phyloP scores from a whole-genome alignment of 305 asterid genomes.

The Andrographis paniculata region DNA sequence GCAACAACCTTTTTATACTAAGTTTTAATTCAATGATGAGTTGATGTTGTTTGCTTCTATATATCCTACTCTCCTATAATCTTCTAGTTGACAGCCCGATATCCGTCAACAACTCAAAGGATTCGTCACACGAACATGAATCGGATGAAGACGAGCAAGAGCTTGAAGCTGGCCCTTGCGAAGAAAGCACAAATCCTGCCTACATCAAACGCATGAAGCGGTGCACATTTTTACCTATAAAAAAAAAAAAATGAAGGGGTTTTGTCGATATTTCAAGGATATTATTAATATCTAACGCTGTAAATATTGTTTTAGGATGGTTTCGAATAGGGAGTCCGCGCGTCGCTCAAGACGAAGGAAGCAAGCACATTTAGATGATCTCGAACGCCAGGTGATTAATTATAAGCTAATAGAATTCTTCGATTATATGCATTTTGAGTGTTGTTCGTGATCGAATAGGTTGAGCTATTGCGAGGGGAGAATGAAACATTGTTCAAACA shows the following conservation, averaged over 20 bases:
- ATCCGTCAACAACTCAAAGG: constrained; percentile 42
- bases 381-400: constrained; percentile 57
- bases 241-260: no score
- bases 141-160: constrained; percentile 67
- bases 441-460: constrained; percentile 24
- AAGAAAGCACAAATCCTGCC: constrained; percentile 43
- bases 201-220: constrained; percentile 54
- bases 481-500: constrained; percentile 52
- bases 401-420: not conserved
- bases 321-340: constrained; percentile 78
- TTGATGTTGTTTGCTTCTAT: no score
- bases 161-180: constrained; percentile 61
- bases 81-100: constrained; percentile 59
- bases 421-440: not conserved
- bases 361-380: constrained; percentile 73
- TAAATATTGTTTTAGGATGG: constrained; percentile 46
- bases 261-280: not conserved
- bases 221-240: constrained; percentile 16
- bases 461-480: constrained; percentile 58
- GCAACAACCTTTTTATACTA: no score
- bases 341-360: constrained; percentile 75
- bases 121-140: constrained; percentile 70
- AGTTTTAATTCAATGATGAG: no score
- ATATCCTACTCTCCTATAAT: no score
- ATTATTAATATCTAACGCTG: constrained; percentile 4